A percentile compares a stretch with the other conserved stretches of the same genome.
phyloP scores from a whole-genome alignment of 23 red algal species.

The Chondrus crispus region DNA sequence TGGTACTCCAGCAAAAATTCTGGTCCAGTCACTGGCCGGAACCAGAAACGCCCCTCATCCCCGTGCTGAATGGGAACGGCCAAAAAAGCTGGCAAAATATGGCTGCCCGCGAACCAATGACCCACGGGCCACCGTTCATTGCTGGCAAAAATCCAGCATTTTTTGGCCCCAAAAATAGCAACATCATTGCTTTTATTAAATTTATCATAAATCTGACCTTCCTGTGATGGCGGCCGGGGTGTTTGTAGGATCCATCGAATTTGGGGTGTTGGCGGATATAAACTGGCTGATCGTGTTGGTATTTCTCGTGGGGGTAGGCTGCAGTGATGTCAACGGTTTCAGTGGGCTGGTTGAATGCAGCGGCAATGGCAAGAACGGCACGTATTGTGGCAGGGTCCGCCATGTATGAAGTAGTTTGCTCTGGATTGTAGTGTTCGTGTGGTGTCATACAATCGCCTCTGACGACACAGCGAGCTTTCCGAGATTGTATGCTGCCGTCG shows the following conservation, averaged over 20 bases:
- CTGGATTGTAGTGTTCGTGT: not conserved
- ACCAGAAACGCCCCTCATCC: no score
- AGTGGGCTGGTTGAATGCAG: not conserved
- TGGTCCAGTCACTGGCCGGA: no score
- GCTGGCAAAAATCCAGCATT: no score
- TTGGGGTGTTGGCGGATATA: slow-evolving; percentile 19
- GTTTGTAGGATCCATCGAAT: not conserved
- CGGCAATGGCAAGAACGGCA: not conserved
- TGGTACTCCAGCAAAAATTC: no score
- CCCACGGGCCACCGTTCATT: no score
- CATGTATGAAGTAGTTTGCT: not conserved
- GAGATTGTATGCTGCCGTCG: not conserved
- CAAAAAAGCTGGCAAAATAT: no score
- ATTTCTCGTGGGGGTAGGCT: not conserved
- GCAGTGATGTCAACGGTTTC: slow-evolving; percentile 1
- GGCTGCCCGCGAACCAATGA: no score
- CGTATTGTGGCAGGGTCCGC: not conserved
- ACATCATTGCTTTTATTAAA: no score
- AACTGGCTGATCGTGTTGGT: not conserved
- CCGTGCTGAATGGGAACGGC: no score
- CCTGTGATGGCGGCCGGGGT: no score
- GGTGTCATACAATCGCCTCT: slow-evolving; percentile 12
- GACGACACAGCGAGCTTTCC: slow-evolving; percentile 16
- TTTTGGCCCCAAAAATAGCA: no score
- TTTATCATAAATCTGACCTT: no score